phyloP scores from a whole-genome alignment of 148 eudicot species.

The Cornus florida region DNA sequence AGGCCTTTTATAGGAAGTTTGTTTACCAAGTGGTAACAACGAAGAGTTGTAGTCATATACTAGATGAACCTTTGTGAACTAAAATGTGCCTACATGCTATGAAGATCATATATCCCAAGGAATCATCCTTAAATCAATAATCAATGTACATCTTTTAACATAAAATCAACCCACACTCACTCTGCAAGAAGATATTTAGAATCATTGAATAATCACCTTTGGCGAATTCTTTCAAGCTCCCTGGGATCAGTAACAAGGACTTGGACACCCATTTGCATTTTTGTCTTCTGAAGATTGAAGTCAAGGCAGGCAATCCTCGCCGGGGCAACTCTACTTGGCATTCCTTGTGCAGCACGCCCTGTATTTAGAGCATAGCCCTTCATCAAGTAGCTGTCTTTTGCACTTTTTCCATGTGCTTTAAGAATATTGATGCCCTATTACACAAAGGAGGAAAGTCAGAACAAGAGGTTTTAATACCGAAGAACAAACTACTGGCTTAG shows the following conservation, averaged over 20 bases:
- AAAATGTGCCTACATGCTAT: not conserved
- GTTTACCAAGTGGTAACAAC: no score
- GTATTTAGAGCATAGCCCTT: slow-evolving; percentile 98
- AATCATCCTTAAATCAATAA: not conserved
- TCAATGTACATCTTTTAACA: not conserved
- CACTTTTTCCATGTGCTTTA: slow-evolving; percentile 96
- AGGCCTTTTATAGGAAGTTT: no score
- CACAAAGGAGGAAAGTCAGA: slow-evolving; percentile 10
- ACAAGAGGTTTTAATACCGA: not conserved
- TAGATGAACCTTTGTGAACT: not conserved
- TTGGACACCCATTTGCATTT: slow-evolving; percentile 98
- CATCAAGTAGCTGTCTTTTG: slow-evolving; percentile 84
- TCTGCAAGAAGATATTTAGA: not conserved
- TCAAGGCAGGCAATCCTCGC: slow-evolving; percentile 97
- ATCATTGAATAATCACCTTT: slow-evolving; percentile 48
- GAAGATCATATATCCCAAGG: not conserved
- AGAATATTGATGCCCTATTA: slow-evolving; percentile 80
- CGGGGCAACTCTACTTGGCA: slow-evolving; percentile 89
- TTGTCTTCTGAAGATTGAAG: slow-evolving; percentile 92
- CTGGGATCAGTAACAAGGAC: slow-evolving; percentile 91
- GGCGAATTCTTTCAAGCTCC: slow-evolving; percentile 97
- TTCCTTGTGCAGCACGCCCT: slow-evolving; percentile 99
- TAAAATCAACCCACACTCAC: not conserved
- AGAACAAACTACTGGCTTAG: not conserved
- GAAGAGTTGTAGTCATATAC: not conserved